Base-by-base conservation (phyloP, 2,329 filamentous ascomycete genomes). In the Trematosphaeria pertusa region DNA sequence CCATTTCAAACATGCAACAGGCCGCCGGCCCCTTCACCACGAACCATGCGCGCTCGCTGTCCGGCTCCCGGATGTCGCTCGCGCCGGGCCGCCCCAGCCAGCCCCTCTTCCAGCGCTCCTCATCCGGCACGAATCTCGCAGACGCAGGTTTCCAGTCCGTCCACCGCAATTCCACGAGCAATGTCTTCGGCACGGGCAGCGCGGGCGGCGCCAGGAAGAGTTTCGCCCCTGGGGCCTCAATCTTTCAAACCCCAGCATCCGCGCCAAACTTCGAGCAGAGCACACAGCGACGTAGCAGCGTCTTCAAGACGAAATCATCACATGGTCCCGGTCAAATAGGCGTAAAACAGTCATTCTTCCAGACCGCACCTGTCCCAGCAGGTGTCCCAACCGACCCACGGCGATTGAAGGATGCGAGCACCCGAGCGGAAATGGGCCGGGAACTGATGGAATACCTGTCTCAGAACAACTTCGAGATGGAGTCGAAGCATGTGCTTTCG, bases 381-480 rank as follows among this genome's bases (percentile, higher is more conserved):
- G 90, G 89, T 48, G 87, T 93, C 2, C 90, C 91, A 1, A 83
- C 86, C 51, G 95, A 99, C 66, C 93, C 94, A 1, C 84, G 95
- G 46, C 89, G 92, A 11, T 77, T 97, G 42, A 89, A 87, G 65
- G 91, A 97, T 66, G 81, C 89, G 28, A 81, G 82, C 17, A 96
- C 88, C 59, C 89, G 95, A 67, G 81, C 85, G 21, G 85, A 87
- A 46, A 92, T 99, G 71, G 90, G 88, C 6, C 88, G 94, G 60
- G 92, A 99, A 64, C 75, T 99, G 44, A 77, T 96, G 57, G 94
- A 99, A 58, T 99, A 96, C 68, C 81, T 99, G 67, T 87, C 90
- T 0, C 87, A 92, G 46, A 87, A 97, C 71, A 96, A 97, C 67
- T 99, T 97, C 64, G 94, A 99, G 73, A 86, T 97, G 81, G 92